Evolutionary conservation across 192 early-diverging fungal genomes (phyloP).

Genomic region (Powellomyces hirtus): DNA sequence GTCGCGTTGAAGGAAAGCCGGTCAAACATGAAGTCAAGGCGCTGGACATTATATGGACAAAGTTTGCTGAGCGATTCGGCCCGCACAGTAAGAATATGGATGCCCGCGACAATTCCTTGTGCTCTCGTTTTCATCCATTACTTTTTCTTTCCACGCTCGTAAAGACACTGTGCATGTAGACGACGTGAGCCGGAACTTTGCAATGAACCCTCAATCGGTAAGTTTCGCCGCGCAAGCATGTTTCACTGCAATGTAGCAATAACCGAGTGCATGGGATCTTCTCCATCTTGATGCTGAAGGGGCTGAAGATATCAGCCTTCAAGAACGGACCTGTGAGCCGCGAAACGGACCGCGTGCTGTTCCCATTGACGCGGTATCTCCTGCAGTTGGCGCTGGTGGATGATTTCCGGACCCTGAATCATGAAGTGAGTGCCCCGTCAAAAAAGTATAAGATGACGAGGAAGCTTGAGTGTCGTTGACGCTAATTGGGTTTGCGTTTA

Average conservation of each 20-base stretch:
- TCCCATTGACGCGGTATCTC: constrained; percentile 58
- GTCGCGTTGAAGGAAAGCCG: constrained; percentile 43
- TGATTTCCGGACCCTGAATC: constrained; percentile 59
- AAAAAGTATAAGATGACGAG: neutral
- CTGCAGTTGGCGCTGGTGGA: constrained; percentile 49
- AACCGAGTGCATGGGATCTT: too few species aligned
- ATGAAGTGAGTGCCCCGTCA: constrained; percentile 45
- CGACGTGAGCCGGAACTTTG: constrained; percentile 74
- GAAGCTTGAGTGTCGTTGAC: neutral
- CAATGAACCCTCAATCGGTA: constrained; percentile 62
- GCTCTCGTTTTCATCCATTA: neutral
- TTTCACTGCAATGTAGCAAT: neutral
- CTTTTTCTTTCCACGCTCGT: too few species aligned
- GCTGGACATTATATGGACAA: constrained; percentile 44
- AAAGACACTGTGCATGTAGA: constrained; percentile 70
- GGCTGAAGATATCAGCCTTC: constrained; percentile 66
- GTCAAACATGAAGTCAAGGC: constrained; percentile 70
- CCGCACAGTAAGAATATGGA: constrained; percentile 10
- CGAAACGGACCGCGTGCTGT: constrained; percentile 56
- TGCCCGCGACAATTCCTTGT: neutral
- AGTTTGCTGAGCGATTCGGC: constrained; percentile 15
- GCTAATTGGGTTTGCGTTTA: neutral
- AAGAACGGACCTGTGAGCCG: constrained; percentile 51
- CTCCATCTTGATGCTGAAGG: constrained; percentile 14
- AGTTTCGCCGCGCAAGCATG: too few species aligned